Evolutionary conservation across 176 grass and related monocot species (phyloP).

Genomic region (Aegilops tauschii): DNA sequence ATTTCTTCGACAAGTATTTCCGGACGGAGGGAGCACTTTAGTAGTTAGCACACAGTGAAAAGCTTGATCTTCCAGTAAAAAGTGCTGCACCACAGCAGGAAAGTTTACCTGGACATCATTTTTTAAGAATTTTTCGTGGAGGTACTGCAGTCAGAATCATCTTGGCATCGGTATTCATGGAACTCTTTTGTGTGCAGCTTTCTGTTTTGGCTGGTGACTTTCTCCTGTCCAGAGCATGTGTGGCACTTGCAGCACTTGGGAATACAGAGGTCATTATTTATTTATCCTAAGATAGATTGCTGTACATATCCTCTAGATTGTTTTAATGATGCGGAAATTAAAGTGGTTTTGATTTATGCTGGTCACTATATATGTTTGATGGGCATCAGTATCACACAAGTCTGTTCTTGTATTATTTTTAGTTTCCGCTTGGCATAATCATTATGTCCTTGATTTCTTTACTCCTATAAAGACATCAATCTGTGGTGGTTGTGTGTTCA

Average conservation of each 20-base stretch:
- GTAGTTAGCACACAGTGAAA: background rate
- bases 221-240: constrained; percentile 91
- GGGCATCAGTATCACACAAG: background rate
- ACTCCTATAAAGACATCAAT: background rate
- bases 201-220: constrained; percentile 95
- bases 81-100: background rate
- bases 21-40: background rate
- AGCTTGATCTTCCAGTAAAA: background rate
- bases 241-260: constrained; percentile 88
- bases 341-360: constrained; percentile 4
- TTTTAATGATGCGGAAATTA: background rate
- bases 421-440: background rate
- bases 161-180: background rate
- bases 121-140: background rate
- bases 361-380: background rate
- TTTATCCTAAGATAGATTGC: constrained; percentile 7
- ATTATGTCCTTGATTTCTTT: background rate
- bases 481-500: background rate
- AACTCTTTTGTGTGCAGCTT: constrained; percentile 59
- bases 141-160: background rate
- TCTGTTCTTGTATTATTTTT: background rate
- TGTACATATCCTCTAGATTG: background rate
- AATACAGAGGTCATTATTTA: constrained; percentile 70
- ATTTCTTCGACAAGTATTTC: too few species aligned
- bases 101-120: background rate